Base-by-base conservation (phyloP, 257 asterid genomes). In the Linaria vulgaris region DNA sequence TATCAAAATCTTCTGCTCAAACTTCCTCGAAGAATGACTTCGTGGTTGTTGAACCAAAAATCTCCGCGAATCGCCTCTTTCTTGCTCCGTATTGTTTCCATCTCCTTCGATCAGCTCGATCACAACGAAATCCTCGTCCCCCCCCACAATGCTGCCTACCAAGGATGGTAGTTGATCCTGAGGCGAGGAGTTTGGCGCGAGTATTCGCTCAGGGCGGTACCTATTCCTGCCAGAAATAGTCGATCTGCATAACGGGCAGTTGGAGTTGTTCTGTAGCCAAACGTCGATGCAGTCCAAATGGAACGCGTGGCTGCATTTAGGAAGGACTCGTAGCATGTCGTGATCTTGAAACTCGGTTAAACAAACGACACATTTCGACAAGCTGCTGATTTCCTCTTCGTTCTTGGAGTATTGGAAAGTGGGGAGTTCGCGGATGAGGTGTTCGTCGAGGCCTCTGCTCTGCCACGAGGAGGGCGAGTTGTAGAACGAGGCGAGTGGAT, bases 211-310 rank as follows among this genome's bases (percentile, higher is more conserved):
- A 0, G 70, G 25, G 27, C 68, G 73, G 49, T 72, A 62, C 43
- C 77, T 34, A 25, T 76, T 70, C 16, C 63, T 58, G 25, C 97
- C 95, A 0, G 85, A 87, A 57, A 90, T 85, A 50, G 83, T 69
- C 7, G 94, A 76, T 47, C 97, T 74, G 68, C 97, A 90, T 27
- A 87, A 67, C 30, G 97, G 97, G 72, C 97, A 90, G 67, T 77
- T 90, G 15, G 94, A 74, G 69, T 84, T 85, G 71, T 45, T 80
- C 43, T 72, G 82, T 6, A 90, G 79, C 97, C 97, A 90, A 4
- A 87, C 68, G 46, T 87, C 97, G 25, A 87, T 83, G 76, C 97
- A 90, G 46, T 90, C 97, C 0, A 83, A 31, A 34, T 87, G 97
- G 61, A 90, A 90, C 0, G 88, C 92, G 56, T 90, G 97, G 52